Evolutionary conservation across 495 filamentous ascomycete species (phyloP).

Genomic region (Xylaria sp.): DNA sequence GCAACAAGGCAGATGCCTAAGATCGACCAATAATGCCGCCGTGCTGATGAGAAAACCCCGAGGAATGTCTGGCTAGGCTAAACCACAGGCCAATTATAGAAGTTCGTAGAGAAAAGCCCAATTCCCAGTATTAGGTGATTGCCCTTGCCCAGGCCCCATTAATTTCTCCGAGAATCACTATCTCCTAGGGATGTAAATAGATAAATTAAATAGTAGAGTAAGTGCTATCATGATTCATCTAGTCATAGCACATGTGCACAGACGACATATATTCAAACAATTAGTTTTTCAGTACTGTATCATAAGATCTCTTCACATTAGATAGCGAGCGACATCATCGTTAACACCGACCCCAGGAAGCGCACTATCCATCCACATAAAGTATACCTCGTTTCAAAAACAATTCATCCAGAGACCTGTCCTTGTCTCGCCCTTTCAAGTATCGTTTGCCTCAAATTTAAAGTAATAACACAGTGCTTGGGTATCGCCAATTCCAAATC

Average conservation of each 20-base stretch:
- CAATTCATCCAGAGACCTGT: not conserved
- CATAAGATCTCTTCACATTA: not conserved
- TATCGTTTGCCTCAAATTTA: not conserved
- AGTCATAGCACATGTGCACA: not conserved
- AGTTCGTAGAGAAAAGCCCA: not conserved
- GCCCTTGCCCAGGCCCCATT: too few relatives aligned
- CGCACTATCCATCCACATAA: slow-evolving; percentile 1
- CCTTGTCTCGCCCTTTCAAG: not conserved
- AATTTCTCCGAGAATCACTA: not conserved
- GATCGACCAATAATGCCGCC: not conserved
- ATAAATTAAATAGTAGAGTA: not conserved
- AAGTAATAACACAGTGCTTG: slow-evolving; percentile 6
- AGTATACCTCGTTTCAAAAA: not conserved
- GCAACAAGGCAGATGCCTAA: not conserved
- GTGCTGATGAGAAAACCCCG: not conserved
- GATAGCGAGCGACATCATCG: slow-evolving; percentile 21
- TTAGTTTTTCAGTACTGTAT: not conserved
- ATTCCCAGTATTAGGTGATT: not conserved
- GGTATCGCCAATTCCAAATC: slow-evolving; percentile 11
- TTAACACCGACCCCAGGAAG: not conserved
- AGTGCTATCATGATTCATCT: not conserved
- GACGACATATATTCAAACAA: not conserved
- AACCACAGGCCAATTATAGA: not conserved
- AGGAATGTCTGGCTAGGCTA: not conserved
- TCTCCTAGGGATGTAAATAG: not conserved